Base-by-base conservation (phyloP, 129 eudicot genomes). In the Ambrosia trifida region DNA sequence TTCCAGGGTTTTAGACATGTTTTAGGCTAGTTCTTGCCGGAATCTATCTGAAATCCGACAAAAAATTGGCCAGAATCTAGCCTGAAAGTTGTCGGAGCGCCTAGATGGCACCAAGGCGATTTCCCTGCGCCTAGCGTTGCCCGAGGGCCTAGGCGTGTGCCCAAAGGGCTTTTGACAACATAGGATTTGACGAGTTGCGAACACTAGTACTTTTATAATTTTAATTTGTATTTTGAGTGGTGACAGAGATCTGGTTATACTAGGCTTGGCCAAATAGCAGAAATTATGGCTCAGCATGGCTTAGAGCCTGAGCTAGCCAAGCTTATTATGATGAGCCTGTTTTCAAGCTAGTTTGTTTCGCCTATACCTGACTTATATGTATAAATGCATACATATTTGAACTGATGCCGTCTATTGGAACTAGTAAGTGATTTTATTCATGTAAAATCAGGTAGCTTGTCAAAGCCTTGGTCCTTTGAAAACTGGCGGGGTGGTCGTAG, bases 391-490 rank as follows among this genome's bases (percentile, higher is more conserved):
- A 19, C 69, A 20, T 19, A 73, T 57, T 28, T 32, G 50, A 68
- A 13, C 45, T 2, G 5, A 14, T n/a, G 3, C 7, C 18, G 56
- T 47, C 61, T 14, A 5, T 16, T 3, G 28, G 40, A 47, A 3
- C 4, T 50, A 43, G 16, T 40, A n/a, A 6, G 16, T 61, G 40
- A 38, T 50, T 3, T 69, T 69, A 45, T 57, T 69, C 40, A n/a
- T 70, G 46, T 24, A 69, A 36, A 30, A 64, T 4, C 80, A 91
- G 97, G 97, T 91, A 13, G 98, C 98, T 64, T 92, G 98, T 78
- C 96, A 89, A 79, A 92, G 90, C 68, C 91, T 92, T 79, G 98
- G 98, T 19, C 96, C 98, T 19, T 40, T 80, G 18, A 76, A 83
- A 62, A 86, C 68, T 72, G 98, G 98, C 33, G 98, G 98, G 68